These are phyloP conservation scores for Suillus variegatus DNA, from an alignment of 768 basidiomycete genomes.

Conservation along the genomic window DNA sequence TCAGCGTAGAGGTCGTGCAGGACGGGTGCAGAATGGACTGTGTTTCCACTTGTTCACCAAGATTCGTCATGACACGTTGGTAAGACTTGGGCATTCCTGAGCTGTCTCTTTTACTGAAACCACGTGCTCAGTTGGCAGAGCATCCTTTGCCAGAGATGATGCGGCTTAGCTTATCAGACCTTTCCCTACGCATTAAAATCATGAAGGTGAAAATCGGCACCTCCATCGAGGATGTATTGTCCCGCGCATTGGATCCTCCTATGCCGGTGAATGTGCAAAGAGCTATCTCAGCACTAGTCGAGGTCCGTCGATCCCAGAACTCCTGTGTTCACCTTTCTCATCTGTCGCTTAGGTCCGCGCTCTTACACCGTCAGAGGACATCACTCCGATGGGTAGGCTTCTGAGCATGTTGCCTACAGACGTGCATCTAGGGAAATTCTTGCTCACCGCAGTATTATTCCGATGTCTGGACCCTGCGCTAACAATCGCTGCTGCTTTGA, in stretches of 20 bases:
- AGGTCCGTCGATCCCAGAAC: conserved; percentile 46
- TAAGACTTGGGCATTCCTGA: conserved; percentile 22
- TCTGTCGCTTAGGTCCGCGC: conserved; percentile 66
- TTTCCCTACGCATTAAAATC: conserved; percentile 90
- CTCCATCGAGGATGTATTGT: conserved; percentile 89
- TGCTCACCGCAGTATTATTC: conserved; percentile 82
- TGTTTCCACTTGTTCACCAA: conserved; percentile 98
- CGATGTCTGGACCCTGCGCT: conserved; percentile 94
- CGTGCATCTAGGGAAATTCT: conserved; percentile 93
- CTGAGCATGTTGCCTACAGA: conserved; percentile 93
- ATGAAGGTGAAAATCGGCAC: conserved; percentile 85
- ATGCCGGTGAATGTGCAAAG: conserved; percentile 83
- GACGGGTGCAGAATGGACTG: conserved; percentile 85
- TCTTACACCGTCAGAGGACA: conserved; percentile 81
- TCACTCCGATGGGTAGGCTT: conserved; percentile 90
- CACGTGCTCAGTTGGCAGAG: conserved; percentile 67
- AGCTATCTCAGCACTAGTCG: conserved; percentile 88
- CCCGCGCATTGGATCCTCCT: conserved; percentile 88
- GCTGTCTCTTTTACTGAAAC: conserved; percentile 8
- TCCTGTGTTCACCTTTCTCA: conserved; percentile 5
- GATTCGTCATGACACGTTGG: conserved; percentile 78
- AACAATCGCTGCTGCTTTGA: conserved; percentile 91
- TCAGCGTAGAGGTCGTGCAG: conserved; percentile 87
- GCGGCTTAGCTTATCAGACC: conserved; percentile 88
- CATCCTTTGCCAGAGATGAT: conserved; percentile 95